These are phyloP conservation scores for Kazachstania martiniae DNA, from an alignment of 805 yeast species.

Conservation along the genomic window DNA sequence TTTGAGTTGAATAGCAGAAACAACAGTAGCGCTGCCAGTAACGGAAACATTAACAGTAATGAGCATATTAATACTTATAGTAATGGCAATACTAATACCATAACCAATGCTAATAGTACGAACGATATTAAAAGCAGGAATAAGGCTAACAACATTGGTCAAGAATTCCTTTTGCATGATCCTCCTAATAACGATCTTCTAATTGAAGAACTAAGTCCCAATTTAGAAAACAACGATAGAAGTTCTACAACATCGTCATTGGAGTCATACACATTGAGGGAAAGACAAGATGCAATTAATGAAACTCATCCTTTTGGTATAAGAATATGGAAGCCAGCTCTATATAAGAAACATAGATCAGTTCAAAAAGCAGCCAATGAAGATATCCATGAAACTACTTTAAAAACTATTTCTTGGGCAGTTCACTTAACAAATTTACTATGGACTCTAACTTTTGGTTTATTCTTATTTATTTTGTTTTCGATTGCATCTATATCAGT, in stretches of 20 bases:
- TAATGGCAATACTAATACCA: not conserved
- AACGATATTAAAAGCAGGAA: too few relatives aligned
- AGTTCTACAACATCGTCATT: constrained; percentile 33
- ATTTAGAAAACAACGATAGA: constrained; percentile 26
- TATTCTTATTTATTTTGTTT: constrained; percentile 40
- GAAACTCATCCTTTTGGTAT: constrained; percentile 97
- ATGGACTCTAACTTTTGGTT: constrained; percentile 71
- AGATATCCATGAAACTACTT: constrained; percentile 75
- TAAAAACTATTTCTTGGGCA: constrained; percentile 43
- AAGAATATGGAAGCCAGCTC: constrained; percentile 96
- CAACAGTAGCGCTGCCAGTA: too few relatives aligned
- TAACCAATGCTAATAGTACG: not conserved
- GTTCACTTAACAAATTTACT: constrained; percentile 58
- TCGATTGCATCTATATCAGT: constrained; percentile 34
- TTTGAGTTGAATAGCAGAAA: constrained; percentile 1
- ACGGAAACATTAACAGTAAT: not conserved
- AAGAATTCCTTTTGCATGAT: constrained; percentile 12
- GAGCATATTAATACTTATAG: not conserved
- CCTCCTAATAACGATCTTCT: constrained; percentile 7
- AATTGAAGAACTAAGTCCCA: constrained; percentile 7
- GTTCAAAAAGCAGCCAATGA: constrained; percentile 86
- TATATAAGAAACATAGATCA: constrained; percentile 85
- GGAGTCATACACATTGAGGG: constrained; percentile 81
- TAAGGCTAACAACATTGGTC: too few relatives aligned
- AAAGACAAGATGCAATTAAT: constrained; percentile 92